phyloP scores from a whole-genome alignment of 73 alveolate species.

The Effrenium voratum region DNA sequence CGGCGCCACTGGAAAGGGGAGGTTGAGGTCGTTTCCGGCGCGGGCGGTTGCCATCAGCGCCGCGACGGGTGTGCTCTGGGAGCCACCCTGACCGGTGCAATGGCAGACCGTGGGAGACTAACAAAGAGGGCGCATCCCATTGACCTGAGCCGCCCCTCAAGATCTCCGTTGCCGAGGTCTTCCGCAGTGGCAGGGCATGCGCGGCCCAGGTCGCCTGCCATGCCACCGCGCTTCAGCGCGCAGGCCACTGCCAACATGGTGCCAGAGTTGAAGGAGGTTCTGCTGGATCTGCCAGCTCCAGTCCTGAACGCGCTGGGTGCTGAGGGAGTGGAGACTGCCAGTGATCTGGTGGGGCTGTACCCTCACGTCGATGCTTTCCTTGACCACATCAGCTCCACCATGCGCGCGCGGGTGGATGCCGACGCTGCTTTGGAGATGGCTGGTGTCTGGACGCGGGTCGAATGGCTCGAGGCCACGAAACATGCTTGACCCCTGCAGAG shows the following conservation, averaged over 20 bases:
- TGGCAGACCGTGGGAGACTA: neutral
- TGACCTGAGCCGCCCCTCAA: neutral
- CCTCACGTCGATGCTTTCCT: neutral
- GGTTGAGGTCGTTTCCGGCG: neutral
- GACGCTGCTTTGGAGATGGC: neutral
- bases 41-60: too few relatives aligned
- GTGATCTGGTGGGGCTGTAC: neutral
- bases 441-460: neutral
- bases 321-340: neutral
- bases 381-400: neutral
- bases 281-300: neutral
- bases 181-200: neutral
- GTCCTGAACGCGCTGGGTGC: neutral
- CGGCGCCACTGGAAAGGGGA: neutral
- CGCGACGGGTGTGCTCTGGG: too few relatives aligned
- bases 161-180: neutral
- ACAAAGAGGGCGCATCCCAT: neutral
- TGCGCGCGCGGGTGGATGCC: neutral
- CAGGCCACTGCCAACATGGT: neutral
- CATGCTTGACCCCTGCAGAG: too few relatives aligned
- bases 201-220: neutral
- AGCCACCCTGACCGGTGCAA: too few relatives aligned
- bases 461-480: neutral
- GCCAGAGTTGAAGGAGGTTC: neutral
- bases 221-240: neutral